Evolutionary conservation across 306 rosid genomes (phyloP).

Genomic region (Castanopsis chinensis): DNA sequence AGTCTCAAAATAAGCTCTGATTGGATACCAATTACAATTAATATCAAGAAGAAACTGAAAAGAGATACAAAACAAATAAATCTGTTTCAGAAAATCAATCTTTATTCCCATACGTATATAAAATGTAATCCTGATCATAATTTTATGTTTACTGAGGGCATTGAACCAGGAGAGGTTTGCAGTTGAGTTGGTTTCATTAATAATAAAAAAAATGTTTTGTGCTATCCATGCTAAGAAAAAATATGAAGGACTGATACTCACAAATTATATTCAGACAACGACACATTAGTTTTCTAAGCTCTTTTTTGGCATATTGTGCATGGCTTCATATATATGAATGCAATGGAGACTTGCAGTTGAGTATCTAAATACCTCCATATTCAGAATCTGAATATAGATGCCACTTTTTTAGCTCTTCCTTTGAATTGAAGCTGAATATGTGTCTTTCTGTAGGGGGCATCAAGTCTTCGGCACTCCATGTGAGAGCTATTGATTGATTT

Average conservation of each 20-base stretch:
- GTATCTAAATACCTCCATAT: slow-evolving; percentile 58
- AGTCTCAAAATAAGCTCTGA: background rate
- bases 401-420: slow-evolving; percentile 80
- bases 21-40: background rate
- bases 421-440: slow-evolving; percentile 76
- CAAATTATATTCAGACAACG: background rate
- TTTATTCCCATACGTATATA: background rate
- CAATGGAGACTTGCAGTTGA: background rate
- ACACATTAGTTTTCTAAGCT: background rate
- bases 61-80: background rate
- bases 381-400: slow-evolving; percentile 93
- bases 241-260: background rate
- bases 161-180: background rate
- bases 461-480: slow-evolving; percentile 77
- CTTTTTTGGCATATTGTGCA: background rate
- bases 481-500: slow-evolving; percentile 43
- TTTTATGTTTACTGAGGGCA: background rate
- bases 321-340: background rate
- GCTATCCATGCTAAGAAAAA: background rate
- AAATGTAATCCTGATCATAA: background rate
- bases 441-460: slow-evolving; percentile 85
- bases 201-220: background rate
- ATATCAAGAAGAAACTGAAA: background rate
- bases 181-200: background rate
- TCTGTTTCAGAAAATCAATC: background rate